A percentile compares a stretch with the other conserved stretches of the same genome.
Evolutionary conservation across 2,329 filamentous ascomycete species (phyloP).

Genomic region (Colletotrichum trifolii): DNA sequence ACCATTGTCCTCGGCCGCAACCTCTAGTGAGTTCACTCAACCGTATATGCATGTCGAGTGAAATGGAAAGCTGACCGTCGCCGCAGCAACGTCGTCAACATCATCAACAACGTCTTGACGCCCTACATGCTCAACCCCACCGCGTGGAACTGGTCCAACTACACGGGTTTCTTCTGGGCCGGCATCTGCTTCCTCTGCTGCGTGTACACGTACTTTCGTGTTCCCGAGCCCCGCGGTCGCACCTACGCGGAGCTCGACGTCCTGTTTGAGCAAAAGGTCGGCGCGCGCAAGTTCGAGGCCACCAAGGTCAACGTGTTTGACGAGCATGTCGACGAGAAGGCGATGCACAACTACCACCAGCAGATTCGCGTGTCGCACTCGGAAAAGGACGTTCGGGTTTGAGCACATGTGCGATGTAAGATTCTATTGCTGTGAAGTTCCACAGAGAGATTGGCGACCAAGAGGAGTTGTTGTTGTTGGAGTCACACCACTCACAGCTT

Average conservation of each 20-base stretch:
- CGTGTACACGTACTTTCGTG: slow-evolving; percentile 82
- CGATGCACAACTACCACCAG: slow-evolving; percentile 61
- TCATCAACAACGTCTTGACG: slow-evolving; percentile 83
- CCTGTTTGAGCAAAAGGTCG: slow-evolving; percentile 79
- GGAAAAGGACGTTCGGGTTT: slow-evolving; percentile 38
- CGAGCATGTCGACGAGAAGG: slow-evolving; percentile 56
- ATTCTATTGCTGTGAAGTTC: too few species aligned
- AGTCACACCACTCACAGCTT: background rate
- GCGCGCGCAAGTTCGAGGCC: slow-evolving; percentile 77
- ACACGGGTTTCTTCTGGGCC: slow-evolving; percentile 88
- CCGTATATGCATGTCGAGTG: slow-evolving; percentile 22
- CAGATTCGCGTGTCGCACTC: slow-evolving; percentile 47
- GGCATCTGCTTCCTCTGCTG: slow-evolving; percentile 84
- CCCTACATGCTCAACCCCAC: slow-evolving; percentile 93
- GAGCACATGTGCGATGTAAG: background rate
- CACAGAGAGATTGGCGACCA: background rate
- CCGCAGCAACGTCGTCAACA: slow-evolving; percentile 78
- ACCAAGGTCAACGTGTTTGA: slow-evolving; percentile 68
- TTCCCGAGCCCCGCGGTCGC: slow-evolving; percentile 83
- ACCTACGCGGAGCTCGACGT: slow-evolving; percentile 89
- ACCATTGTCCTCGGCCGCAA: slow-evolving; percentile 89
- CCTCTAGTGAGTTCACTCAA: slow-evolving; percentile 64
- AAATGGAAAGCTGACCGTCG: slow-evolving; percentile 9
- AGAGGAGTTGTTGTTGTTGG: slow-evolving; percentile 1
- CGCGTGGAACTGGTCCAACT: slow-evolving; percentile 90